phyloP scores from a whole-genome alignment of 2,329 filamentous ascomycete genomes.

The Blastomyces percursus region DNA sequence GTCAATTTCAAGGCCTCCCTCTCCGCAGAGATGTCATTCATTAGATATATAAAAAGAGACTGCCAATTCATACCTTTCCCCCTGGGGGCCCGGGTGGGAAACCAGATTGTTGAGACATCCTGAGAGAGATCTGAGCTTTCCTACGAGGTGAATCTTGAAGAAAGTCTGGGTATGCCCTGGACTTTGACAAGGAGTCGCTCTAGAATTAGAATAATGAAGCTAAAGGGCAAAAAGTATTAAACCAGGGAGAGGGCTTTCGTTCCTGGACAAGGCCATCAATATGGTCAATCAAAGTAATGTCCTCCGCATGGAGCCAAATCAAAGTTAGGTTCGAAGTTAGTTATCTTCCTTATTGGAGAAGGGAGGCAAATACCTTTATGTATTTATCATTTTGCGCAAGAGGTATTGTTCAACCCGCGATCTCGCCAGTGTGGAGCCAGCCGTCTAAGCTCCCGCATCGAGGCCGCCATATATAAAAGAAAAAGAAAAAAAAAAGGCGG shows the following conservation, averaged over 20 bases:
- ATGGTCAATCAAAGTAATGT: not conserved
- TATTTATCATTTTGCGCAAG: not conserved
- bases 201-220: no score
- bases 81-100: not conserved
- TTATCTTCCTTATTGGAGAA: not conserved
- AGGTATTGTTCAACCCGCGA: not conserved
- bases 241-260: not conserved
- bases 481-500: not conserved
- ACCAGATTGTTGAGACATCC: not conserved
- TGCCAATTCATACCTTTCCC: not conserved
- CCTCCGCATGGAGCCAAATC: not conserved
- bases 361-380: not conserved
- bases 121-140: not conserved
- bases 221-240: not conserved
- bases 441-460: not conserved
- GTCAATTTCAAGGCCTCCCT: not conserved
- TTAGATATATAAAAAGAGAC: no score
- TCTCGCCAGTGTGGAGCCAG: not conserved
- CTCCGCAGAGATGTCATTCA: not conserved
- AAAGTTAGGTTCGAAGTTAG: not conserved
- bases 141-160: not conserved
- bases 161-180: no score
- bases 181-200: no score
- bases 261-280: not conserved
- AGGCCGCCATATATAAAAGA: no score